phyloP scores from a whole-genome alignment of 2,329 filamentous ascomycete species.

The Paecilomyces niveus region DNA sequence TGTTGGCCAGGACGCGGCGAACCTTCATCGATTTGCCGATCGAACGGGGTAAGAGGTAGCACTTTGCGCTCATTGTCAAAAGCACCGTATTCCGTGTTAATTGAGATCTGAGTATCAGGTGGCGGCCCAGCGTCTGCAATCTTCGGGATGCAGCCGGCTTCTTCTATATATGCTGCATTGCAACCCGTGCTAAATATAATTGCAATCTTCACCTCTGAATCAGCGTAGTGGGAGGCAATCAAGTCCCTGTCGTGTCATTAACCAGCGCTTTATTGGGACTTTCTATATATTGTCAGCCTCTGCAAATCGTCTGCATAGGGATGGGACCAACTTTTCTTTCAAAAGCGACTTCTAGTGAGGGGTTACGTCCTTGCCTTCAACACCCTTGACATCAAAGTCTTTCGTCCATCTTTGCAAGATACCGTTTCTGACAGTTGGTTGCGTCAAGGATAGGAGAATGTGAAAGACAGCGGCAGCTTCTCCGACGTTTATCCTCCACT shows the following conservation, averaged over 20 bases:
- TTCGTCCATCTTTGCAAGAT: conserved; percentile 88
- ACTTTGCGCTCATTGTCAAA: conserved; percentile 83
- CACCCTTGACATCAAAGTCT: conserved; percentile 80
- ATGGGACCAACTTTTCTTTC: conserved; percentile 46
- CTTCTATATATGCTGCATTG: conserved; percentile 93
- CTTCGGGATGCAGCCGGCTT: conserved; percentile 77
- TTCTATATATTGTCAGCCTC: conserved; percentile 41
- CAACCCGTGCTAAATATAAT: conserved; percentile 95
- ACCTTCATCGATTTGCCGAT: conserved; percentile 73
- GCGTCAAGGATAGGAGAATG: conserved; percentile 82
- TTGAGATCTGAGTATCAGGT: conserved; percentile 69
- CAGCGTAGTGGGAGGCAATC: conserved; percentile 85
- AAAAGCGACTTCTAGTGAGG: conserved; percentile 69
- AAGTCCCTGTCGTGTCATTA: conserved; percentile 93
- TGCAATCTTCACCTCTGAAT: conserved; percentile 77
- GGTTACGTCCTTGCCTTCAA: conserved; percentile 79
- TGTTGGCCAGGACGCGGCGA: conserved; percentile 90
- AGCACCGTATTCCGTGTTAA: conserved; percentile 91
- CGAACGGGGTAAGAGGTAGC: conserved; percentile 64
- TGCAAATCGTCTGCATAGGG: neutral
- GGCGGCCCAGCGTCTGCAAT: conserved; percentile 73
- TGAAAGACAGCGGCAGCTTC: conserved; percentile 71
- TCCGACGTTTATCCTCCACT: conserved; percentile 27
- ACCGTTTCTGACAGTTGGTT: conserved; percentile 77
- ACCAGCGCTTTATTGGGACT: conserved; percentile 79